These are phyloP conservation scores for Cryptosporidium bovis DNA, from an alignment of 169 alveolate species.

Conservation along the genomic window DNA sequence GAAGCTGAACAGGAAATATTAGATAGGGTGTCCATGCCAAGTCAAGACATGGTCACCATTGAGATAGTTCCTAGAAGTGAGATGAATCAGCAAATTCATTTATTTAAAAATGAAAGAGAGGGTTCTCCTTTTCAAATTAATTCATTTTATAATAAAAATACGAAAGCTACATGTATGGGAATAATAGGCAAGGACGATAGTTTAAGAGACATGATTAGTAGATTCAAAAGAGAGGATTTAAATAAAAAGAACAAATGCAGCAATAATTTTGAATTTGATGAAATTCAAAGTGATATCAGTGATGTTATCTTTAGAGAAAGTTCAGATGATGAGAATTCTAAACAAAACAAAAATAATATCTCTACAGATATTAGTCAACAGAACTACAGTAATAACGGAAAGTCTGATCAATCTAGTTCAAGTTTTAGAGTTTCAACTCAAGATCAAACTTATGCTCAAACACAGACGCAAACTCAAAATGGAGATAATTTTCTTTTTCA, in stretches of 20 bases:
- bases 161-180: constrained; percentile 72
- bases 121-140: constrained; percentile 59
- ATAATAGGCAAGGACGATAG: constrained; percentile 55
- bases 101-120: constrained; percentile 33
- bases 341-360: background rate
- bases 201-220: constrained; percentile 47
- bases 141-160: constrained; percentile 29
- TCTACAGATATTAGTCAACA: background rate
- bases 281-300: constrained; percentile 69
- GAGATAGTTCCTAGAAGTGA: constrained; percentile 28
- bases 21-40: constrained; percentile 72
- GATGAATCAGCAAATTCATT: constrained; percentile 59
- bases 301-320: constrained; percentile 65
- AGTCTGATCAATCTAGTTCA: too few relatives aligned
- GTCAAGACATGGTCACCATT: constrained; percentile 61
- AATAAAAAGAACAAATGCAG: background rate
- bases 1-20: constrained; percentile 84
- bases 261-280: constrained; percentile 27
- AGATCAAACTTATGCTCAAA: too few relatives aligned
- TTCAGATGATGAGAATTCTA: constrained; percentile 38
- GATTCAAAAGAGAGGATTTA: constrained; percentile 35
- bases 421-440: too few relatives aligned
- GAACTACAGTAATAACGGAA: background rate
- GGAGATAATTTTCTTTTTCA: too few relatives aligned
- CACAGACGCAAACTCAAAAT: too few relatives aligned